These are phyloP conservation scores for Pythium diclinum DNA, from an alignment of 352 stramenopile genomes.

Conservation along the genomic window DNA sequence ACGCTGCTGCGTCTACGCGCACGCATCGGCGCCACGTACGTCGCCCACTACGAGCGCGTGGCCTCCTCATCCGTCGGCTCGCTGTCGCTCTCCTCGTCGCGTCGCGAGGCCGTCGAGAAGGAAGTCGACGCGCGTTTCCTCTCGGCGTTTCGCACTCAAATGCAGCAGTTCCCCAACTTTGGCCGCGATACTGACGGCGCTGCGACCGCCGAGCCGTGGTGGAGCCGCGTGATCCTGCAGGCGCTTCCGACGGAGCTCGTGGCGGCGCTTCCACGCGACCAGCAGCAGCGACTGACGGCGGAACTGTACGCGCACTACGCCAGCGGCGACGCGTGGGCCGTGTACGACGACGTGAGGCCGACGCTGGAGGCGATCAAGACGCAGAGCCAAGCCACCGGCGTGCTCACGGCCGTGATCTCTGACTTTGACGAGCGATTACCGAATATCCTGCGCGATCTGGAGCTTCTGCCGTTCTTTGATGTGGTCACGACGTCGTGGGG, in stretches of 20 bases:
- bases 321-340: conserved; percentile 45
- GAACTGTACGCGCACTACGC: conserved; percentile 59
- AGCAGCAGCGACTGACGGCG: conserved; percentile 31
- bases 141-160: conserved; percentile 35
- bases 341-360: conserved; percentile 49
- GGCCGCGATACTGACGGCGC: conserved; percentile 11
- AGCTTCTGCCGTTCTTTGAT: conserved; percentile 46
- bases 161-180: conserved; percentile 47
- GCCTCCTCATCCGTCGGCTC: conserved; percentile 17
- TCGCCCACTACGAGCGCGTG: conserved; percentile 38
- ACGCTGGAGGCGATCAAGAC: conserved; percentile 37
- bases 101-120: conserved; percentile 11
- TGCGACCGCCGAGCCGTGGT: conserved; percentile 50
- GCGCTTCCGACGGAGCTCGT: conserved; percentile 35
- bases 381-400: not conserved
- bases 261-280: not conserved
- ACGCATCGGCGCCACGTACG: conserved; percentile 44
- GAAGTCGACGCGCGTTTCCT: conserved; percentile 18
- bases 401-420: conserved; percentile 63
- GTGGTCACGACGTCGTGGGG: conserved; percentile 61
- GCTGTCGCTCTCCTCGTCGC: conserved; percentile 17
- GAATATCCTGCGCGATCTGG: conserved; percentile 38
- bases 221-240: conserved; percentile 48
- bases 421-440: conserved; percentile 79
- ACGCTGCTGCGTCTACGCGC: conserved; percentile 59